Percentiles rank a stretch among this genome's conserved stretches.
These are phyloP conservation scores for Zoysia matrella DNA, from an alignment of 202 grass and related monocot species.

Conservation along the genomic window DNA sequence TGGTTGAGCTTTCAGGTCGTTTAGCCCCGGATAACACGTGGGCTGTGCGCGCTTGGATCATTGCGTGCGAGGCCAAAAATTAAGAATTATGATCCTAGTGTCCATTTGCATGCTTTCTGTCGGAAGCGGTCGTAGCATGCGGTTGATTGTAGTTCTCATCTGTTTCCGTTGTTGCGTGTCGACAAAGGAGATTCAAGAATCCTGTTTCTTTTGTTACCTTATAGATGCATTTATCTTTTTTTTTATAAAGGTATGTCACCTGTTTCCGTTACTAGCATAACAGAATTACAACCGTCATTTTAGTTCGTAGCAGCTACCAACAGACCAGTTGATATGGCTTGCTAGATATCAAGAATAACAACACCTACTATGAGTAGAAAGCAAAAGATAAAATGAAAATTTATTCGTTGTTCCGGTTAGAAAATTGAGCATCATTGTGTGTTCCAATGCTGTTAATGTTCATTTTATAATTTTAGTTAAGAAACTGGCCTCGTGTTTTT, in stretches of 20 bases:
- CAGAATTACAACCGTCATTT: no score
- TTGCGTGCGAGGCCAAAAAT: conserved; percentile 6
- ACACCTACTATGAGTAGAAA: no score
- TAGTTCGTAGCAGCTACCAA: no score
- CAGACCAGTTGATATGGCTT: no score
- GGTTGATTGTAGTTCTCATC: background rate
- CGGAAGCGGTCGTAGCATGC: background rate
- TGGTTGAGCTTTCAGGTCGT: background rate
- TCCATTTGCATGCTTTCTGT: background rate
- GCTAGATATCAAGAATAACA: no score
- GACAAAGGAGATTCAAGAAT: background rate
- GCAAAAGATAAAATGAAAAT: background rate
- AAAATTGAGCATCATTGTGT: background rate
- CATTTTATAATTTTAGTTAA: background rate
- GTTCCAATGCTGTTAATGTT: background rate
- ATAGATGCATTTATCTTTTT: background rate
- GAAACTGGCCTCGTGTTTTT: background rate
- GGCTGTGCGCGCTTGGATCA: conserved; percentile 9
- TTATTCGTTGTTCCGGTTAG: conserved; percentile 3
- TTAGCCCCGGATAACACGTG: background rate
- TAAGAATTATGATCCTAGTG: background rate
- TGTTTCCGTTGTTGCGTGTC: background rate
- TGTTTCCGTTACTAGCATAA: no score
- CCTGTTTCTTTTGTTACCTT: background rate
- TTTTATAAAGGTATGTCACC: background rate